Evolutionary conservation across 805 yeast genomes (phyloP).

Genomic region (Wickerhamomyces queroliae): DNA sequence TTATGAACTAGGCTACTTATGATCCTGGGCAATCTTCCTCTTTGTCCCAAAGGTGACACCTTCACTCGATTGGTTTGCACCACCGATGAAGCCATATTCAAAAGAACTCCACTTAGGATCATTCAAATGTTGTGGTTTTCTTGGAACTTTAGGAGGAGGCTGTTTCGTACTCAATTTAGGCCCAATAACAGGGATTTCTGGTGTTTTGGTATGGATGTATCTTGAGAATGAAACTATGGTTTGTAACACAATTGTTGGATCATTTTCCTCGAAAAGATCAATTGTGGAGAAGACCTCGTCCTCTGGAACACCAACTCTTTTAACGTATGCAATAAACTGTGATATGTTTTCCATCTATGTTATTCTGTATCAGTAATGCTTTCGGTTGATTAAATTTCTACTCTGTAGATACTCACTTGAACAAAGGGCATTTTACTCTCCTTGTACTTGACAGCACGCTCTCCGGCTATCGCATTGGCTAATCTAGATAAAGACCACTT

Average conservation of each 20-base stretch:
- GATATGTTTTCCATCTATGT: conserved; percentile 79
- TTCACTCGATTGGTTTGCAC: conserved; percentile 49
- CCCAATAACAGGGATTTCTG: conserved; percentile 47
- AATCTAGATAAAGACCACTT: too few species aligned
- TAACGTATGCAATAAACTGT: conserved; percentile 58
- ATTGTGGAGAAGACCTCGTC: conserved; percentile 77
- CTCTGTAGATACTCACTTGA: conserved; percentile 19
- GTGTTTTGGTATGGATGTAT: conserved; percentile 50
- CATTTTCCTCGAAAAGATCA: conserved; percentile 67
- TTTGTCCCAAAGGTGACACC: conserved; percentile 48
- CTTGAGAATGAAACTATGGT: conserved; percentile 71
- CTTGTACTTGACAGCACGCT: conserved; percentile 40
- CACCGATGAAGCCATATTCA: conserved; percentile 57
- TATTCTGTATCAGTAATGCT: too few species aligned
- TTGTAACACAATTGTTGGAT: conserved; percentile 75
- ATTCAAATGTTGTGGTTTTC: conserved; percentile 43
- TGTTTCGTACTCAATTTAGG: conserved; percentile 46
- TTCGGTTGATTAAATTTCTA: not conserved
- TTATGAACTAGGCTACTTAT: conserved; percentile 2
- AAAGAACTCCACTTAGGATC: conserved; percentile 48
- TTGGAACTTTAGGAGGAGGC: conserved; percentile 46
- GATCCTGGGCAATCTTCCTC: conserved; percentile 32
- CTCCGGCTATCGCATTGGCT: conserved; percentile 33
- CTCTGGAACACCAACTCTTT: conserved; percentile 63
- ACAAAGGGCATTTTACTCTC: conserved; percentile 69